phyloP scores from a whole-genome alignment of 2,329 filamentous ascomycete genomes.

The Camillea tinctor region DNA sequence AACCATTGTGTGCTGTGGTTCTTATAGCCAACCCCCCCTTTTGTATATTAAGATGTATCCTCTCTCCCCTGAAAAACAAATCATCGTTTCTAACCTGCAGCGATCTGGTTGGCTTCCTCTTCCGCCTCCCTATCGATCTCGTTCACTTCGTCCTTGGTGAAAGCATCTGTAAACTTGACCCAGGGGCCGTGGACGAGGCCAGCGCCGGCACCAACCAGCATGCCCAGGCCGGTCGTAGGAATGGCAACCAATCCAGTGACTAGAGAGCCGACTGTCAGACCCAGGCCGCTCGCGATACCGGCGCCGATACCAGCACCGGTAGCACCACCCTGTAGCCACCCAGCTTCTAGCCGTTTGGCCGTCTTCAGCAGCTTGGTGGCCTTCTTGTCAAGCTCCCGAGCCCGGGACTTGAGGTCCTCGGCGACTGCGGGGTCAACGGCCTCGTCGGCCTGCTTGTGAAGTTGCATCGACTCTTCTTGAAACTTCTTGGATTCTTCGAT shows the following conservation, averaged over 20 bases:
- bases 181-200: constrained; percentile 34
- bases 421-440: constrained; percentile 25
- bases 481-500: constrained; percentile 32
- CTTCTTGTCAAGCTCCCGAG: constrained; percentile 30
- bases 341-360: constrained; percentile 31
- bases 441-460: constrained; percentile 29
- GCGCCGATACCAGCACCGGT: constrained; percentile 33
- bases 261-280: constrained; percentile 30
- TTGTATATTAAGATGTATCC: not conserved
- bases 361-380: constrained; percentile 32
- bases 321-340: constrained; percentile 33
- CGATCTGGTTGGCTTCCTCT: constrained; percentile 24
- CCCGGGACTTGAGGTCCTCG: constrained; percentile 29
- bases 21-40: not conserved
- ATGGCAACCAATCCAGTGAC: constrained; percentile 32
- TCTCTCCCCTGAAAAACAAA: not conserved
- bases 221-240: constrained; percentile 31
- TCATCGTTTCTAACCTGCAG: constrained; percentile 7
- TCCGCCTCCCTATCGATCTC: constrained; percentile 30
- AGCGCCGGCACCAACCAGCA: constrained; percentile 32
- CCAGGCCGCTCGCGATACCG: constrained; percentile 32
- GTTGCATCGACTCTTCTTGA: constrained; percentile 27
- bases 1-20: no score
- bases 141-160: constrained; percentile 29
- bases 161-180: constrained; percentile 32